Evolutionary conservation across 805 yeast genomes (phyloP).

Genomic region (Schizosaccharomyces cryophilus): DNA sequence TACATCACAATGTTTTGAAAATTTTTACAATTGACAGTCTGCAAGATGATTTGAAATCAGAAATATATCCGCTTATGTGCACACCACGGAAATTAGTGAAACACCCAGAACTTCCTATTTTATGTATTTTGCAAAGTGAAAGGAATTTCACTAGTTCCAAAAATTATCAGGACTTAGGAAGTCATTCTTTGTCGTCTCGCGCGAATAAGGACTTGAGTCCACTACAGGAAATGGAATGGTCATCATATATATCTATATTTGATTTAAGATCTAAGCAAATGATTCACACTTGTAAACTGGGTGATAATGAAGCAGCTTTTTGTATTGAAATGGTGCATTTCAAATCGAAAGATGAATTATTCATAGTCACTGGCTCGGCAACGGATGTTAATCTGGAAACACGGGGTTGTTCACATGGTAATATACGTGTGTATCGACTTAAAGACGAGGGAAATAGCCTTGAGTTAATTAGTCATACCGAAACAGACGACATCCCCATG

Average conservation of each 20-base stretch:
- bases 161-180: constrained; percentile 4
- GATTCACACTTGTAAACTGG: constrained; percentile 11
- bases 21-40: constrained; percentile 8
- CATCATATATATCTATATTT: constrained; percentile 30
- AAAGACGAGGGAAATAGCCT: constrained; percentile 18
- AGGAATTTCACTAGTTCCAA: constrained; percentile 10
- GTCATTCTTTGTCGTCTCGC: background rate
- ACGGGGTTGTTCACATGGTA: constrained; percentile 8
- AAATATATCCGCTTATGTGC: constrained; percentile 22
- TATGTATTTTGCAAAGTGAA: constrained; percentile 26
- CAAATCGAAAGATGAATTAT: constrained; percentile 5
- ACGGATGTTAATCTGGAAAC: constrained; percentile 12
- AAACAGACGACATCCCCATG: constrained; percentile 22
- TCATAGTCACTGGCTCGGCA: constrained; percentile 12
- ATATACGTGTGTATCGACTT: constrained; percentile 13
- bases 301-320: constrained; percentile 20
- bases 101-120: constrained; percentile 8
- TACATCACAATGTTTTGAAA: constrained; percentile 24
- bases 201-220: background rate
- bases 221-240: constrained; percentile 16
- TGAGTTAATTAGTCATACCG: constrained; percentile 34
- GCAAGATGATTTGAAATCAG: constrained; percentile 21
- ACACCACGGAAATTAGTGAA: constrained; percentile 24
- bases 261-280: constrained; percentile 14
- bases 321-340: constrained; percentile 18